A percentile compares a stretch with the other conserved stretches of the same genome.
Evolutionary conservation across 192 early-diverging fungal species (phyloP).

Genomic region (Obelidium mucronatum): DNA sequence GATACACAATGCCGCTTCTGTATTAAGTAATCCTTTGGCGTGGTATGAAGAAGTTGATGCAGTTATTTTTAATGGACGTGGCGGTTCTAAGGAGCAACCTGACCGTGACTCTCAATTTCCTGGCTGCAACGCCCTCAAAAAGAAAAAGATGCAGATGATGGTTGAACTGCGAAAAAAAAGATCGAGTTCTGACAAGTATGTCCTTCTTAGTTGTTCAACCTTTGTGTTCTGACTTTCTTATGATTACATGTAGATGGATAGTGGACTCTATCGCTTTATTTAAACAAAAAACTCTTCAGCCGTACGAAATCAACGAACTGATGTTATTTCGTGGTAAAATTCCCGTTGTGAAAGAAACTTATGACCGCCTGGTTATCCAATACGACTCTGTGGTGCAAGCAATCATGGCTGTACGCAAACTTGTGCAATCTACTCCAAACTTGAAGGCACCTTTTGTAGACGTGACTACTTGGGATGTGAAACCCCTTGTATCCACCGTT

Average conservation of each 20-base stretch:
- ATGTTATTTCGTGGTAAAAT: background rate
- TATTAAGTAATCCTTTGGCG: background rate
- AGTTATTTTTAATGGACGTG: background rate
- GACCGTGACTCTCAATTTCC: background rate
- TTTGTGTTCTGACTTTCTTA: background rate
- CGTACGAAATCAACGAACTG: background rate
- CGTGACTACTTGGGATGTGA: background rate
- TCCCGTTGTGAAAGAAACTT: conserved; percentile 13
- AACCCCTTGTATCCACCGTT: conserved; percentile 7
- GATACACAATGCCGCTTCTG: conserved; percentile 3
- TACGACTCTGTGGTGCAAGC: background rate
- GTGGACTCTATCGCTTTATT: conserved; percentile 18
- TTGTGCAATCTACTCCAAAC: background rate
- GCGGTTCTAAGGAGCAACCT: background rate
- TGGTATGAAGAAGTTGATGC: background rate
- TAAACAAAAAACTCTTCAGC: conserved; percentile 18
- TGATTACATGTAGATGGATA: conserved; percentile 27
- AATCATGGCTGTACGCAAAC: background rate
- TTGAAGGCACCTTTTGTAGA: background rate
- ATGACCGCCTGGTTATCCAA: background rate
- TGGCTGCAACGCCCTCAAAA: background rate
- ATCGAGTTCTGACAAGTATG: background rate
- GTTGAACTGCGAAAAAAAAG: background rate
- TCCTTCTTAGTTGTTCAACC: background rate
- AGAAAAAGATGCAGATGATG: conserved; percentile 6